These are phyloP conservation scores for Lichtheimia corymbifera DNA, from an alignment of 371 early-diverging fungal species.

Conservation along the genomic window DNA sequence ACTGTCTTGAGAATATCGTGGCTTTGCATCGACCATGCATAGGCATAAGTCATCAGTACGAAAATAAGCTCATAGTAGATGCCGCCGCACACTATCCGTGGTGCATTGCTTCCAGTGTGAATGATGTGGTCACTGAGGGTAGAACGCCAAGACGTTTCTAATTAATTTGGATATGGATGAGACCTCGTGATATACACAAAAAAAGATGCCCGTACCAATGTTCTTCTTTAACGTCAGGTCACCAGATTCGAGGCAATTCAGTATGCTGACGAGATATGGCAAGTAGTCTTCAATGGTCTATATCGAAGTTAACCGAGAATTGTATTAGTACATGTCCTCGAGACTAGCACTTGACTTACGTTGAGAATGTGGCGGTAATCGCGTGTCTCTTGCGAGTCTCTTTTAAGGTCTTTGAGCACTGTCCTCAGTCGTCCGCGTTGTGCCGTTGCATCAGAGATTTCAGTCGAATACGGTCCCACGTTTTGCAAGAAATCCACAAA, in stretches of 20 bases:
- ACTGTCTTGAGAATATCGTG: constrained; percentile 27
- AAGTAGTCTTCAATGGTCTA: constrained; percentile 68
- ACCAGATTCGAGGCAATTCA: constrained; percentile 53
- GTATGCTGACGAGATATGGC: constrained; percentile 56
- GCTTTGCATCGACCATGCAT: constrained; percentile 45
- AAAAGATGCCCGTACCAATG: constrained; percentile 28
- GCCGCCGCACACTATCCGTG: constrained; percentile 52
- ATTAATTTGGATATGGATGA: background rate
- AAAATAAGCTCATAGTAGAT: constrained; percentile 66
- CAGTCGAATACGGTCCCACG: constrained; percentile 43
- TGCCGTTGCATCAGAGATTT: constrained; percentile 65
- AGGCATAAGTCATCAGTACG: constrained; percentile 60
- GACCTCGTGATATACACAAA: background rate
- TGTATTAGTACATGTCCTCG: background rate
- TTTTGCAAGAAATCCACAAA: constrained; percentile 55
- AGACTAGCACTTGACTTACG: constrained; percentile 12
- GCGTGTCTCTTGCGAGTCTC: constrained; percentile 48
- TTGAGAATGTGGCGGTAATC: constrained; percentile 55
- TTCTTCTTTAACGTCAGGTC: constrained; percentile 43
- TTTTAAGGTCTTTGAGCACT: constrained; percentile 58
- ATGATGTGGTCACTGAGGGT: constrained; percentile 55
- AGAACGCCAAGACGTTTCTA: constrained; percentile 69
- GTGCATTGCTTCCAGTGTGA: constrained; percentile 60
- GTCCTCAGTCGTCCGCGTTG: constrained; percentile 59
- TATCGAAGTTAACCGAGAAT: background rate